These are phyloP conservation scores for Solanum peruvianum DNA, from an alignment of 257 asterid genomes.

Conservation along the genomic window DNA sequence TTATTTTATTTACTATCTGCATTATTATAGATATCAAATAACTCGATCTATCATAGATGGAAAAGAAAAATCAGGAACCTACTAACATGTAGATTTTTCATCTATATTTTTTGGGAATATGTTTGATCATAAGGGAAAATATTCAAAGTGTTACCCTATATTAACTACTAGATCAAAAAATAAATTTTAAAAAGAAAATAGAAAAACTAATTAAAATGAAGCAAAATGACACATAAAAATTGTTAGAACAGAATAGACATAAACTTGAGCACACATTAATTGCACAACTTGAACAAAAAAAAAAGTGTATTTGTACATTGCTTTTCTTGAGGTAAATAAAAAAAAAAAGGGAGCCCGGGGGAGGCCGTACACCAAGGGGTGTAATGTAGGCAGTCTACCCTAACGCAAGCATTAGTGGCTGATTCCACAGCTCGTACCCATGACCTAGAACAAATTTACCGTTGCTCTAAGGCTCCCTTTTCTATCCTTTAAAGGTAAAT, in stretches of 20 bases:
- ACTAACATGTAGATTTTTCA: background rate
- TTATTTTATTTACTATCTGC: background rate
- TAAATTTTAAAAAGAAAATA: background rate
- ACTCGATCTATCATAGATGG: background rate
- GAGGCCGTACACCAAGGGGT: background rate
- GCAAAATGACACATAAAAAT: background rate
- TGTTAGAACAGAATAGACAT: background rate
- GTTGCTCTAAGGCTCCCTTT: background rate
- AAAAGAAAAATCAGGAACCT: background rate
- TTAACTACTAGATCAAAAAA: background rate
- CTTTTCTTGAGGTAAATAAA: background rate
- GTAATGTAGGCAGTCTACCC: background rate
- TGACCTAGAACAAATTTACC: background rate
- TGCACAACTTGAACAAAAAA: background rate
- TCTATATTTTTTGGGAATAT: background rate
- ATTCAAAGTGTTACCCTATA: background rate
- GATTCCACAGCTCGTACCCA: background rate
- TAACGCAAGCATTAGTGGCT: background rate
- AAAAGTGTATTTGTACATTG: background rate
- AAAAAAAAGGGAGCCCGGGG: too few species aligned
- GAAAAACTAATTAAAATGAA: background rate
- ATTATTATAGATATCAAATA: background rate
- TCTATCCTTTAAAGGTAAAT: background rate
- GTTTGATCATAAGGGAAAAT: background rate
- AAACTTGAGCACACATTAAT: background rate